A percentile compares a stretch with the other conserved stretches of the same genome.
phyloP scores from a whole-genome alignment of 306 rosid species.

The Oemleria cerasiformis region DNA sequence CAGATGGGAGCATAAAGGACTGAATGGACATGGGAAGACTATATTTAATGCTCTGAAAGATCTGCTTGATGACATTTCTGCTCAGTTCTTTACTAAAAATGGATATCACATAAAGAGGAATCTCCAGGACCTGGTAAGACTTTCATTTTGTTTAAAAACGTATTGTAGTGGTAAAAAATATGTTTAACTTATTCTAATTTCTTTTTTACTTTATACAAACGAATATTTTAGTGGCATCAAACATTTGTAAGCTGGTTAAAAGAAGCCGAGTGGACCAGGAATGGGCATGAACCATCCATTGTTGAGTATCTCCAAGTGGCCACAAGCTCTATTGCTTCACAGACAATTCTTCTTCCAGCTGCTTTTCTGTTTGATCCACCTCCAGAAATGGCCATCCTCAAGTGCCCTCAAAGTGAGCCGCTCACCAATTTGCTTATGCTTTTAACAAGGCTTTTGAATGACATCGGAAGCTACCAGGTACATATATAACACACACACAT shows the following conservation, averaged over 20 bases:
- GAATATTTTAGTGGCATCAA: constrained; percentile 17
- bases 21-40: constrained; percentile 15
- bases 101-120: constrained; percentile 14
- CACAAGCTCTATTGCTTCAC: constrained; percentile 11
- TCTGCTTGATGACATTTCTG: constrained; percentile 15
- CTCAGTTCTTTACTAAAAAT: neutral
- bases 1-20: constrained; percentile 9
- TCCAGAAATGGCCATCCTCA: constrained; percentile 2
- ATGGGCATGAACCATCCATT: constrained; percentile 13
- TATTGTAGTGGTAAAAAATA: neutral
- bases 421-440: constrained; percentile 12
- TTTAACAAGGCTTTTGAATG: constrained; percentile 23
- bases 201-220: neutral
- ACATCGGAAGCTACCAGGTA: constrained; percentile 13
- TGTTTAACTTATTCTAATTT: neutral
- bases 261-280: constrained; percentile 26
- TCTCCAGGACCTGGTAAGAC: constrained; percentile 22
- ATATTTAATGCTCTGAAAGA: constrained; percentile 19
- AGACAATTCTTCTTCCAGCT: constrained; percentile 23
- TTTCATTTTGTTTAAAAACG: neutral
- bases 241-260: constrained; percentile 15
- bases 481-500: neutral
- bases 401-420: neutral
- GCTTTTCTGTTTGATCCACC: constrained; percentile 18
- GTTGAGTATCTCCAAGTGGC: constrained; percentile 20